Evolutionary conservation across 2,329 filamentous ascomycete species (phyloP), one percentile per base, ranked within the genome.

Genomic region (Xylariaceae sp.): DNA sequence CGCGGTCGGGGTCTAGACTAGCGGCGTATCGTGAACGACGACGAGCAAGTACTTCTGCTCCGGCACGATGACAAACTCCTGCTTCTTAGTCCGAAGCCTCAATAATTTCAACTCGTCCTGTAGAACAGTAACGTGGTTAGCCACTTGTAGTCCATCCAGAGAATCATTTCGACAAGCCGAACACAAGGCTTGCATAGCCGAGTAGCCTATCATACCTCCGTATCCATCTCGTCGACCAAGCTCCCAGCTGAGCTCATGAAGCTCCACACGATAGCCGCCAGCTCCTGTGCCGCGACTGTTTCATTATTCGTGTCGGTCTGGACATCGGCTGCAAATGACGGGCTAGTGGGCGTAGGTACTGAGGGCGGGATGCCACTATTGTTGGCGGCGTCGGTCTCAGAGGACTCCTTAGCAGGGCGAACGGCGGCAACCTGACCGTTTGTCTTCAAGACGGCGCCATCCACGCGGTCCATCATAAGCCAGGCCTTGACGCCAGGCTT

Each of bases 11-110:
- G 11, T 57, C 75, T 74, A 89, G 68, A 85, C 86, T 7, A 85
- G 82, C 45, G 88, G 87, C n/a, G 89, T 91, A 71, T 92, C 89
- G 74, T 93, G 89, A 58, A 93, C 83, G 44, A 92, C 87, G 57
- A 92, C 84, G 44, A 93, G 80, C 51, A 94, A 78, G 74, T 89
- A 95, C 70, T 90, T 92, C 47, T 82, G 70, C 72, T 93, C 90
- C 73, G 89, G 89, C 17, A 93, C 88, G 69, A 94, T 90, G 60
- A 94, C 88, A 63, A 94, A 76, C 73, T 95, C 90, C 67, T 92
- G 88, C 73, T 89, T 92, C 77, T 87, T 91, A n/a, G 89, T 93
- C 65, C 90, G 82, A 64, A 95, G 72, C 63, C 89, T 81, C 55
- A 94, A 74, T 52, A 94, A 77, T 74, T 87, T 91, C 63, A 92